Evolutionary conservation across 441 rosid genomes (phyloP), one percentile per base, ranked within the genome.

Genomic region (Populus hybrid): DNA sequence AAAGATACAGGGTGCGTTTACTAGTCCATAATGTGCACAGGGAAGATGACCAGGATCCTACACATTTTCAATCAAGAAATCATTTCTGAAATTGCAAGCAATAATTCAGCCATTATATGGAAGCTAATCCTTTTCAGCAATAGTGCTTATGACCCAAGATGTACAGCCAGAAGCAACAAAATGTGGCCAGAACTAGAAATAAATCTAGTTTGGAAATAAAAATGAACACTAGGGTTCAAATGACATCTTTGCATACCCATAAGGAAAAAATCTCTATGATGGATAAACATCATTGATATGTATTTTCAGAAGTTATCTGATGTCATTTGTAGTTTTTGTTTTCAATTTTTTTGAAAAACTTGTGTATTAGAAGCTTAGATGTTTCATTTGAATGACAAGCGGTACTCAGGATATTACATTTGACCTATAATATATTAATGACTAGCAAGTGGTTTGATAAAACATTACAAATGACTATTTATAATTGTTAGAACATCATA

Each of bases 11-110:
- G 98, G 99, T 64, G 98, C 89, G 6, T 80, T 82, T 82, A 76
- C 89, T 73, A 73, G 61, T 76, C 97, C 93, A 79, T 91, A 86
- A 83, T 93, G 99, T 66, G 99, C 97, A 82, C 91, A 92, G 18
- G 94, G 97, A 81, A 92, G 94, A 85, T 95, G 99, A 84, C 97
- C 91, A 65, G 97, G 99, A 82, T 95, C 99, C 98, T 92, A 91
- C 56, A 95, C 90, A 77, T 95, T 95, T 83, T 93, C 99, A 45
- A 91, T 31, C 84, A 93, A 76, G 42, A 95, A 89, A 74, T 95
- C 99, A 36, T 95, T 91, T 86, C 99, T 95, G 84, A 82, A 83
- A 87, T 65, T 68, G 68, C 65, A 79, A 74, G 29, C 7, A 0
- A 72, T 33, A 33, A 23, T 33, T 5, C 23, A 71, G 28, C 9